Conservation (phyloP, 352 stramenopile species). For the Globisporangium polare region DNA sequence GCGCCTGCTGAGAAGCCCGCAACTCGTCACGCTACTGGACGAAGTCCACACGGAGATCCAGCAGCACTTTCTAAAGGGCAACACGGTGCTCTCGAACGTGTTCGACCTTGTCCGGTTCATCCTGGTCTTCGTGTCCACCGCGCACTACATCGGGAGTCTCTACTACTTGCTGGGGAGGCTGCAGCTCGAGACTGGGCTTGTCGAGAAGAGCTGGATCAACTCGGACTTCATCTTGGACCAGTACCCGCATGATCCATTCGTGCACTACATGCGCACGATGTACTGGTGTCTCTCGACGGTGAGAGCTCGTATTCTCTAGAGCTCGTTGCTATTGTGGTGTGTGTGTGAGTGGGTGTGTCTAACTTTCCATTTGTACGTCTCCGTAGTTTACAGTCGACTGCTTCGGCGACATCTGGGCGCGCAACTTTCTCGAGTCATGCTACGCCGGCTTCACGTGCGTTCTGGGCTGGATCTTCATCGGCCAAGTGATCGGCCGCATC, state of each 20-base stretch:
- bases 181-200: conserved; percentile 30
- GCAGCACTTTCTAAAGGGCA: conserved; percentile 41
- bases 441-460: conserved; percentile 64
- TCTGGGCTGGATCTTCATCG: conserved; percentile 74
- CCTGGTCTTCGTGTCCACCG: conserved; percentile 52
- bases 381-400: conserved; percentile 71
- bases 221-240: conserved; percentile 47
- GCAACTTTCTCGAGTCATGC: conserved; percentile 57
- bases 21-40: conserved; percentile 33
- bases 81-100: conserved; percentile 34
- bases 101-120: conserved; percentile 57
- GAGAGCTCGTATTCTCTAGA: conserved; percentile 1
- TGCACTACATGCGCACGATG: conserved; percentile 75
- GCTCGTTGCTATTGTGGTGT: not conserved
- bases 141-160: conserved; percentile 43
- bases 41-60: conserved; percentile 47
- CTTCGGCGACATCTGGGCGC: conserved; percentile 64
- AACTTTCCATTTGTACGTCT: not conserved
- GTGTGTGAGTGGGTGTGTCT: not conserved
- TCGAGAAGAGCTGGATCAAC: conserved; percentile 49
- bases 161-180: conserved; percentile 47
- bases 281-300: conserved; percentile 76
- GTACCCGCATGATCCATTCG: conserved; percentile 37
- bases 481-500: conserved; percentile 66
- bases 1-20: conserved; percentile 37